phyloP scores from a whole-genome alignment of 2,329 filamentous ascomycete species.

The Ophiostoma sp. region DNA sequence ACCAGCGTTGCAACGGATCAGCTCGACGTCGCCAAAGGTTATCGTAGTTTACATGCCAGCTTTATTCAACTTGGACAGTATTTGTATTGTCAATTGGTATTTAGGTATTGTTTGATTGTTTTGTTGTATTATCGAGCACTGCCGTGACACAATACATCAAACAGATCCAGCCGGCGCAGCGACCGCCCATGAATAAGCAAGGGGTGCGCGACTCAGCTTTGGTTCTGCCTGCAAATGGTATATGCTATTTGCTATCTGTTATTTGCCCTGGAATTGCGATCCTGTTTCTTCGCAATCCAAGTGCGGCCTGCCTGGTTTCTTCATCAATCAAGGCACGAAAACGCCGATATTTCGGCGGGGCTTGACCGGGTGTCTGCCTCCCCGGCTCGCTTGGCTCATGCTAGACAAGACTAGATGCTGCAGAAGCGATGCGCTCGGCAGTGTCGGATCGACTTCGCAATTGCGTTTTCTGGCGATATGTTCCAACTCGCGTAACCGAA shows the following conservation, averaged over 20 bases:
- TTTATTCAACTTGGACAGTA: no score
- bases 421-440: not conserved
- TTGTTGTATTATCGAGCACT: no score
- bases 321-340: not conserved
- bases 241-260: no score
- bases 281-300: no score
- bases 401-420: not conserved
- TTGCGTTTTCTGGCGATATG: no score
- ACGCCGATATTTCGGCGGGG: not conserved
- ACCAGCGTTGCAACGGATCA: not conserved
- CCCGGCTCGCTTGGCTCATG: slow-evolving; percentile 1
- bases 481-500: no score
- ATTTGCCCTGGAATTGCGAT: no score
- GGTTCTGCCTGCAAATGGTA: no score
- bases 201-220: not conserved
- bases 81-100: no score
- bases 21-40: not conserved
- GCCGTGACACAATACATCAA: not conserved
- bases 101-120: no score
- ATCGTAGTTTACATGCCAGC: no score
- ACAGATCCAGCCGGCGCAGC: not conserved
- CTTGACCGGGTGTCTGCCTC: not conserved
- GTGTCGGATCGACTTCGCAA: not conserved
- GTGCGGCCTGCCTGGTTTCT: no score
- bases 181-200: not conserved